phyloP scores from a whole-genome alignment of 1,139 yeast species.

The Starmera stellimalicola region DNA sequence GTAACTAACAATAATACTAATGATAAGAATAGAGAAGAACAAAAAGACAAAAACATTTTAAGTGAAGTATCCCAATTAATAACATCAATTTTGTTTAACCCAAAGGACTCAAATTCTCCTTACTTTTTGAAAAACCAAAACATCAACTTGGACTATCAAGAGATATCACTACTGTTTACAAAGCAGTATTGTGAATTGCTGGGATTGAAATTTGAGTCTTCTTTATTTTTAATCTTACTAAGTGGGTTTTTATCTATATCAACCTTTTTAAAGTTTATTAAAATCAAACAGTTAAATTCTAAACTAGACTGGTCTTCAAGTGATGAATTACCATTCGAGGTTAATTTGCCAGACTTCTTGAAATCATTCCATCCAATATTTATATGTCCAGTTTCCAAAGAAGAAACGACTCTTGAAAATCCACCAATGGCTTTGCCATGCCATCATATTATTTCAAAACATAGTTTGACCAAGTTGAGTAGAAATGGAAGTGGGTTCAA shows the following conservation, averaged over 20 bases:
- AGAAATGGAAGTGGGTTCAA: conserved; percentile 38
- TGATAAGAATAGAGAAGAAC: too few relatives aligned
- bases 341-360: conserved; percentile 40
- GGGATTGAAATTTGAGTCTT: conserved; percentile 61
- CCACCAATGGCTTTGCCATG: conserved; percentile 60
- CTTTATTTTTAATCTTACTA: conserved; percentile 54
- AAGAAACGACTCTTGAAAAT: conserved; percentile 55
- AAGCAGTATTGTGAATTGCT: conserved; percentile 58
- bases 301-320: conserved; percentile 47
- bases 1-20: neutral
- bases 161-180: conserved; percentile 45
- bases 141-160: conserved; percentile 26
- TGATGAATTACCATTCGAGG: conserved; percentile 52
- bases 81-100: conserved; percentile 35
- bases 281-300: conserved; percentile 35
- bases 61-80: conserved; percentile 46
- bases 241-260: conserved; percentile 72
- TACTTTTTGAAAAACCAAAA: conserved; percentile 22
- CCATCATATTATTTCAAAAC: conserved; percentile 49
- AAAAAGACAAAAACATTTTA: conserved; percentile 11
- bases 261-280: conserved; percentile 53
- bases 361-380: conserved; percentile 71
- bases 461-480: conserved; percentile 34
- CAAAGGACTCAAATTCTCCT: conserved; percentile 30
- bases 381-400: conserved; percentile 86